phyloP scores from a whole-genome alignment of 257 asterid genomes.

The Solanum arcanum region DNA sequence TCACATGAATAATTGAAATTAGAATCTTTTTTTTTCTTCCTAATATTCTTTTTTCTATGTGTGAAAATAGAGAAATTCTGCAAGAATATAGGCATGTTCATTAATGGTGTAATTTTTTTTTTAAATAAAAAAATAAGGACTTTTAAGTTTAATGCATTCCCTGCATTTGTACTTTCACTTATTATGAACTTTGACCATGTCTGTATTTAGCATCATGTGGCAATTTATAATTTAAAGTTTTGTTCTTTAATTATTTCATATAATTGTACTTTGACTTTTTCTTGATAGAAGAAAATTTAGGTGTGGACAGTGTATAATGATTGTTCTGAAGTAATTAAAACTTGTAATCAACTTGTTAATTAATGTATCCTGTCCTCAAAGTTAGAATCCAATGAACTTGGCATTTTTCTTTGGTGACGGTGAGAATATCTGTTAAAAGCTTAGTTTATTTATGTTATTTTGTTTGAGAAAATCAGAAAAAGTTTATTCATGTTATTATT shows the following conservation, averaged over 20 bases:
- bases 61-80: not conserved
- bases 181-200: not conserved
- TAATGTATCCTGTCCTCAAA: not conserved
- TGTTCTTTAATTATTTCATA: not conserved
- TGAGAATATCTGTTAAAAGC: not conserved
- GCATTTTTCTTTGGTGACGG: not conserved
- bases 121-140: not conserved
- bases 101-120: not conserved
- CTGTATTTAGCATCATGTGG: not conserved
- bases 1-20: not conserved
- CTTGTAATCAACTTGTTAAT: not conserved
- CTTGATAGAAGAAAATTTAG: not conserved
- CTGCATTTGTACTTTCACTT: not conserved
- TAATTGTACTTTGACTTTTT: not conserved
- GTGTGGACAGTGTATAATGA: not conserved
- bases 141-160: not conserved
- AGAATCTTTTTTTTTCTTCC: not conserved
- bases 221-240: not conserved
- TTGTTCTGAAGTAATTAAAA: not conserved
- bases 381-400: not conserved
- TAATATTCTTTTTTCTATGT: not conserved
- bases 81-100: not conserved
- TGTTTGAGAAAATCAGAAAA: not conserved
- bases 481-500: no score
- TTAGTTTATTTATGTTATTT: no score